A percentile compares a stretch with the other conserved stretches of the same genome.
These are phyloP conservation scores for Candida silvatica DNA, from an alignment of 805 yeast genomes.

Conservation along the genomic window DNA sequence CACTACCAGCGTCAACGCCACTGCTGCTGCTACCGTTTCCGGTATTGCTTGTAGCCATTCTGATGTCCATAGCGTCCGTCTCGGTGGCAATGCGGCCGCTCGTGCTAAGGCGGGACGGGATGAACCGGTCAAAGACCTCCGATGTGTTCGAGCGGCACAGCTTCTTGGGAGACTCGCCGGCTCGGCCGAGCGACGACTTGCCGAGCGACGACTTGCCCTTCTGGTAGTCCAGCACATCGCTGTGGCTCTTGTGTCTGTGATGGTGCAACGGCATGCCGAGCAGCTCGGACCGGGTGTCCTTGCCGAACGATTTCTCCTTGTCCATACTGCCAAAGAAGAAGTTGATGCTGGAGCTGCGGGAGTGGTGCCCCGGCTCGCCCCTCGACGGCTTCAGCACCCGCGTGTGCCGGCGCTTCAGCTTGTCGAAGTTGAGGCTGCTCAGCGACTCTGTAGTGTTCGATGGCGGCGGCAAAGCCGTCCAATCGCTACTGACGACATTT, in stretches of 20 bases:
- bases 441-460: slow-evolving; percentile 3
- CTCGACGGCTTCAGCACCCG: slow-evolving; percentile 3
- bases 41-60: slow-evolving; percentile 22
- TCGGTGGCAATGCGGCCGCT: slow-evolving; percentile 35
- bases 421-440: slow-evolving; percentile 7
- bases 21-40: slow-evolving; percentile 1
- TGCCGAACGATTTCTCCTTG: slow-evolving; percentile 4
- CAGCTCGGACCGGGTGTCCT: slow-evolving; percentile 4
- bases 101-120: slow-evolving; percentile 46
- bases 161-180: slow-evolving; percentile 17
- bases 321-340: slow-evolving; percentile 3
- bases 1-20: slow-evolving; percentile 8
- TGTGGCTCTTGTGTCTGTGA: neutral
- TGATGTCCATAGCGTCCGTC: no score
- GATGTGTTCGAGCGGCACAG: slow-evolving; percentile 27
- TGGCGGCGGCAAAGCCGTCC: slow-evolving; percentile 14
- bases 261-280: slow-evolving; percentile 1
- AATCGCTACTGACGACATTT: slow-evolving; percentile 26
- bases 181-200: no score
- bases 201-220: no score
- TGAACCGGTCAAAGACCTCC: slow-evolving; percentile 42
- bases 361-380: slow-evolving; percentile 1
- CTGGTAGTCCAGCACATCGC: slow-evolving; percentile 1
- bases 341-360: neutral
- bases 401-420: slow-evolving; percentile 4